Evolutionary conservation across 768 basidiomycete species (phyloP).

Genomic region (Sarcodon sp.): DNA sequence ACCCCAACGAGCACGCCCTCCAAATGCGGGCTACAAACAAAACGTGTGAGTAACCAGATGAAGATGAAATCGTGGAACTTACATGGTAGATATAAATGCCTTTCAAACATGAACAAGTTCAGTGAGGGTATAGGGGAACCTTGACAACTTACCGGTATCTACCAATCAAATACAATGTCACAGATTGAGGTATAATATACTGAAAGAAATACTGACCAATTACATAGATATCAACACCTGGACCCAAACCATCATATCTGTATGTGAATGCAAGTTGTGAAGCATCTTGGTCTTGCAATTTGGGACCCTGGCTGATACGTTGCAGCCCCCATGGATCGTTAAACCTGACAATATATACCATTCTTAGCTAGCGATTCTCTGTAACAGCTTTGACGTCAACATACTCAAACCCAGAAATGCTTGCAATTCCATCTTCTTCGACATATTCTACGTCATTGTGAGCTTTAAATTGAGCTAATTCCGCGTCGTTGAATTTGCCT

Average conservation of each 20-base stretch:
- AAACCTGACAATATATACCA: conserved; percentile 1
- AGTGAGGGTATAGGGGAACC: no score
- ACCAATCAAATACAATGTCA: no score
- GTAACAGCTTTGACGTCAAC: not conserved
- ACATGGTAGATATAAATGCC: not conserved
- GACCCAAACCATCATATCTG: conserved; percentile 16
- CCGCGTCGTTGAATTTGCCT: conserved; percentile 7
- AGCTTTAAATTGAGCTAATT: conserved; percentile 9
- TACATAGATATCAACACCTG: conserved; percentile 18
- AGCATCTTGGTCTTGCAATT: conserved; percentile 5
- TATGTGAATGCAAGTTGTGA: conserved; percentile 7
- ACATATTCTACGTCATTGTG: conserved; percentile 10
- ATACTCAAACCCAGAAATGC: conserved; percentile 3
- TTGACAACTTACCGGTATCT: conserved; percentile 1
- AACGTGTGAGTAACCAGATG: not conserved
- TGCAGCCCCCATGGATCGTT: conserved; percentile 12
- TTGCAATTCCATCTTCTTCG: conserved; percentile 8
- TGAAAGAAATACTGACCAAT: no score
- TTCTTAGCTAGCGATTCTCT: not conserved
- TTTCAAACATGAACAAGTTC: not conserved
- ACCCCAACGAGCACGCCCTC: not conserved
- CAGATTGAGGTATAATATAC: no score
- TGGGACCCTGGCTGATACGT: conserved; percentile 7
- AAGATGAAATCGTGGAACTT: not conserved
- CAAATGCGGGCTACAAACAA: not conserved